Base-by-base conservation (phyloP, 2,329 filamentous ascomycete species). In the Colletotrichum acutatum region DNA sequence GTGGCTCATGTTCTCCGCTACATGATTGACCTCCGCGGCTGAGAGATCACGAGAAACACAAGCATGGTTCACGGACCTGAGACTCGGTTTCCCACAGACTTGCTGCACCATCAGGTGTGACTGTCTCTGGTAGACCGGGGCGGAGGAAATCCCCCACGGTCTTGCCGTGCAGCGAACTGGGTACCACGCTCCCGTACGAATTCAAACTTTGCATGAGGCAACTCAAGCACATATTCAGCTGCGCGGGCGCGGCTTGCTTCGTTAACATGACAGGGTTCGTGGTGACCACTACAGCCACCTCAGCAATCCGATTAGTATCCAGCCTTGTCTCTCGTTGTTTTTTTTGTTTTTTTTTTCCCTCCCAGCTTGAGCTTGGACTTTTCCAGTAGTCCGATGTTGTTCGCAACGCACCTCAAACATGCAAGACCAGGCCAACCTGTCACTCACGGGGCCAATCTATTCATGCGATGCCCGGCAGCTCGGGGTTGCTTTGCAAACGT, bases 331-430 rank as follows among this genome's bases (percentile, higher is more conserved):
- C 24, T 26, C 11, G 5, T 46, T 46, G 7, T n/a, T n/a, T 22
- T 46, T 46, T 49, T 22, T 22, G n/a, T 46, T 49, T 22, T 22
- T n/a, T n/a, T 22, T 46, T 46, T 49, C 11, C 11, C 42, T 22
- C 19, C 42, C 42, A 3, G 42, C 42, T 22, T 30, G 42, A 70
- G 70, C 68, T 74, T 64, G 56, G 71, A 74, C 70, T 65, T 60
- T 34, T 57, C 28, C 42, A 49, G 65, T 75, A 70, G 72, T 70
- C 67, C 66, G 71, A 66, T 49, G 69, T 74, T 71, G 52, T 69
- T 75, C 78, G 77, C 77, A 79, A 80, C 78, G 72, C 72, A 74
- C 72, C 74, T 79, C 77, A 80, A 78, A 79, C 78, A 68, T 46
- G 42, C 59, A 58, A 63, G 53, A 30, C 62, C 62, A 68, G 73